Base-by-base conservation (phyloP, 2,329 filamentous ascomycete genomes). In the Colletotrichum trifolii region DNA sequence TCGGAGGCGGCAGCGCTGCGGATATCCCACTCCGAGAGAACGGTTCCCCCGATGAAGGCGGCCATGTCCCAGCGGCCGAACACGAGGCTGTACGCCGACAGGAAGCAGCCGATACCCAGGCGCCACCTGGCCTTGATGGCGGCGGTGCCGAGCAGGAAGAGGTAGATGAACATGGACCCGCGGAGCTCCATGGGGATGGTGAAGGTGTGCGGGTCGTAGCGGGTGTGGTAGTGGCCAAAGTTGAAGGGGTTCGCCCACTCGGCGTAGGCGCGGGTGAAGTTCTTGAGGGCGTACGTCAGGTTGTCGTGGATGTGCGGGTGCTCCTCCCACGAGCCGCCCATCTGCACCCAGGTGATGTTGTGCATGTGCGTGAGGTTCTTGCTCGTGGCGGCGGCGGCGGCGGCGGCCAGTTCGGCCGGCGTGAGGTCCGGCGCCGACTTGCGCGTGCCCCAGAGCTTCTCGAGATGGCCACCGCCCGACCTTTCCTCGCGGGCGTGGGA, bases 181-280 rank as follows among this genome's bases (percentile, higher is more conserved):
- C 78, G 76, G 4, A 80, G 70, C 52, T 80, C 78, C 73, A 79
- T 79, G 2, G 78, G 78, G 17, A 80, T 79, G 4, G 78, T 80
- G 49, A 77, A 80, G 0, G 77, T 78, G 55, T 80, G 78, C 7
- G 78, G 78, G 57, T 80, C 78, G 61, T 79, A 79, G 6, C 78
- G 76, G 10, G 77, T 70, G 52, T 79, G 76, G 46, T 78, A 77
- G 36, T 77, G 75, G 6, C 73, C 73, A 52, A 77, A 79, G 68
- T 75, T 78, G 72, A 79, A 80, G 1, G 77, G 77, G 46, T 80
- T 80, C 10, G 76, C 78, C 78, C 78, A 80, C 57, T 80, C 77
- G 1, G 73, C 69, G 36, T 78, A 78, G 1, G 71, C 72, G 12
- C 76, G 69, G 1, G 75, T 76, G 56, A 80, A 80, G 69, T 79